phyloP scores from a whole-genome alignment of 495 filamentous ascomycete genomes.

The Neurospora sp. region DNA sequence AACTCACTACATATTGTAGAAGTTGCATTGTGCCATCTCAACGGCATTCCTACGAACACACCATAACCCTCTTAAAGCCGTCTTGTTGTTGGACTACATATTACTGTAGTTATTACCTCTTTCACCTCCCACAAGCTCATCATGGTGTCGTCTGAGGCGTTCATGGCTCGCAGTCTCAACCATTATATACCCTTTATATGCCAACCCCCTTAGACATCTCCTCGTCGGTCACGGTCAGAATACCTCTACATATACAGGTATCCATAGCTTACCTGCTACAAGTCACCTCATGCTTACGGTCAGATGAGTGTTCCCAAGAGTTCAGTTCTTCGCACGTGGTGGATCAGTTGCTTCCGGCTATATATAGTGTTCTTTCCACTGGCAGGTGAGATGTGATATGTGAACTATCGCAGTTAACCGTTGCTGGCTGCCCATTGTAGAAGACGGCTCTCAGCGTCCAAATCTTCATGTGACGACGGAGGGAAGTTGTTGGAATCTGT shows the following conservation, averaged over 20 bases:
- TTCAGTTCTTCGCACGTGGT: neutral
- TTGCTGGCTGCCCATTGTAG: neutral
- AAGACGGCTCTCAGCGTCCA: neutral
- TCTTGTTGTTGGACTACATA: neutral
- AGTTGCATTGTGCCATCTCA: neutral
- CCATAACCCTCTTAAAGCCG: neutral
- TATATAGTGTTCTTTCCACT: neutral
- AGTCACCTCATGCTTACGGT: neutral
- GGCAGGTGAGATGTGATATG: neutral
- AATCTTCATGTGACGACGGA: neutral
- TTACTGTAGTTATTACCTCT: neutral
- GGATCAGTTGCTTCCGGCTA: neutral
- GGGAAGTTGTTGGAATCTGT: neutral
- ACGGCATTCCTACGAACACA: neutral
- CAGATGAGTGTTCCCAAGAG: neutral
- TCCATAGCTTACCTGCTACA: neutral
- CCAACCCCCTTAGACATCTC: too few species aligned
- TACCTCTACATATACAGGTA: neutral
- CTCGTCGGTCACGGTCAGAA: too few species aligned
- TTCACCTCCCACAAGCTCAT: neutral
- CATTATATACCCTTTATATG: too few species aligned
- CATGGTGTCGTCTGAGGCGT: neutral
- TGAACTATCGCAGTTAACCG: neutral
- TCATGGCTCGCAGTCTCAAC: neutral
- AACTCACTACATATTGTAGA: neutral